A percentile compares a stretch with the other conserved stretches of the same genome.
These are phyloP conservation scores for Botrytis galanthina DNA, from an alignment of 2,329 filamentous ascomycete genomes.

Conservation along the genomic window DNA sequence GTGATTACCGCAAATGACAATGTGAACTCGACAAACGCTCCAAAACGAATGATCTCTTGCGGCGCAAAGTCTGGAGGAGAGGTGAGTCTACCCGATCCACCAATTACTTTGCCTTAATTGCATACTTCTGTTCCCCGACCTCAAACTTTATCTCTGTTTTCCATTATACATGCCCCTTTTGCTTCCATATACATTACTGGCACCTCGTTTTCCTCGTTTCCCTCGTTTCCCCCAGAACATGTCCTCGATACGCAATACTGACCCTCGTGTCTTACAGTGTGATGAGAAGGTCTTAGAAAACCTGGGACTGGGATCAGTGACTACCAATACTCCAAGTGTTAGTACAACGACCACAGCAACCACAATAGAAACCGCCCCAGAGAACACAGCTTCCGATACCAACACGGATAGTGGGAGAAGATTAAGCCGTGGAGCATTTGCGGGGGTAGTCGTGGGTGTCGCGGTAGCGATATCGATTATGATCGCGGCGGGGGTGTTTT, in stretches of 20 bases:
- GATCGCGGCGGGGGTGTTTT: background rate
- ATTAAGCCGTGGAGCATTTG: background rate
- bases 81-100: background rate
- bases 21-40: background rate
- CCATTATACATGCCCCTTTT: background rate
- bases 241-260: background rate
- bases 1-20: conserved; percentile 5
- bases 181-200: background rate
- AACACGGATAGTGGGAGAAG: background rate
- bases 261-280: background rate
- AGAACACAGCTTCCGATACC: background rate
- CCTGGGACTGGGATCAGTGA: background rate
- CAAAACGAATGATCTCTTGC: conserved; percentile 4
- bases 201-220: background rate
- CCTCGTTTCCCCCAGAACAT: background rate
- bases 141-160: background rate
- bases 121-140: background rate
- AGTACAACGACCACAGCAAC: background rate
- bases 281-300: background rate
- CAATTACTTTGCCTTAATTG: background rate
- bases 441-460: background rate
- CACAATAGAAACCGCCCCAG: background rate
- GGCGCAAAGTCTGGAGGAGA: conserved; percentile 4
- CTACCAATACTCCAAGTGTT: background rate
- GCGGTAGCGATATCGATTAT: background rate